Evolutionary conservation across 768 basidiomycete species (phyloP).

Genomic region (Cystobasidium tubakii): DNA sequence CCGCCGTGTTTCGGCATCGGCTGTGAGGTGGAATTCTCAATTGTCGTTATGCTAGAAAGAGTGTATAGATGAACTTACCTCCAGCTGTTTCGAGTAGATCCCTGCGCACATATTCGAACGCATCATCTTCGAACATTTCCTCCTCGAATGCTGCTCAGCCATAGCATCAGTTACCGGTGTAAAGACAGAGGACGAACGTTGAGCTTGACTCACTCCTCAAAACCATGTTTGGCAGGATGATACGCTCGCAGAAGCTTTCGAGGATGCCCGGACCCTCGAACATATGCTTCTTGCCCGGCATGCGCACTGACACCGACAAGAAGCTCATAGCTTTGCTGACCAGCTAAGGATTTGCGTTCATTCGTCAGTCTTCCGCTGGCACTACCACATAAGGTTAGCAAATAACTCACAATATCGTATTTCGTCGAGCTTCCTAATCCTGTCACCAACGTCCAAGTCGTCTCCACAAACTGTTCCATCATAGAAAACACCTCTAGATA

Average conservation of each 20-base stretch:
- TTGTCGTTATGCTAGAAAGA: background rate
- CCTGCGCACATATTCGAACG: constrained; percentile 84
- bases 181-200: background rate
- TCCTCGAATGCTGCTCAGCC: constrained; percentile 67
- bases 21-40: constrained; percentile 28
- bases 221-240: constrained; percentile 87
- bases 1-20: constrained; percentile 75
- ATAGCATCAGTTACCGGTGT: background rate
- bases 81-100: constrained; percentile 61
- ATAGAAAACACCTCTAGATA: constrained; percentile 52
- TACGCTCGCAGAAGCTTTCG: constrained; percentile 73
- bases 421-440: constrained; percentile 42
- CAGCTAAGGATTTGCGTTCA: constrained; percentile 51
- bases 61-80: constrained; percentile 51
- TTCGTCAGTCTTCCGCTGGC: background rate
- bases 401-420: constrained; percentile 45
- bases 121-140: constrained; percentile 95
- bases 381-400: too few species aligned
- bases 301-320: constrained; percentile 84
- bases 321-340: constrained; percentile 86
- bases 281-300: constrained; percentile 70
- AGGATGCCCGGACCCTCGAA: constrained; percentile 74
- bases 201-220: constrained; percentile 56
- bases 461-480: constrained; percentile 62
- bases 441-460: constrained; percentile 77